Conservation (phyloP, 768 basidiomycete species). For the Ramaria rubella region DNA sequence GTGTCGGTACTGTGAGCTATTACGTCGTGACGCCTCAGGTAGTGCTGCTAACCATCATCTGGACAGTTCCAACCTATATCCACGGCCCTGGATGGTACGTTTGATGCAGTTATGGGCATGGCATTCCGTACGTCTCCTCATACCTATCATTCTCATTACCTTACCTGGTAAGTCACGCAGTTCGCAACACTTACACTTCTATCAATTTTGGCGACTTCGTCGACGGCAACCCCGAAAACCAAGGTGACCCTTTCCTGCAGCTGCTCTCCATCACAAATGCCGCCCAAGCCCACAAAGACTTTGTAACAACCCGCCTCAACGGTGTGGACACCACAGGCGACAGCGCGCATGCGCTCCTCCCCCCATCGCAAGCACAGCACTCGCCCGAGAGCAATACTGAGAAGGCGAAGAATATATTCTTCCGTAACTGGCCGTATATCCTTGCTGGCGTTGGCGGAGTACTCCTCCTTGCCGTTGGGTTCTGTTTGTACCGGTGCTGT, state of each 20-base stretch:
- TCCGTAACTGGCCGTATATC: background rate
- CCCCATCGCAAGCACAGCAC: constrained; percentile 31
- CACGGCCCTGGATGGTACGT: constrained; percentile 33
- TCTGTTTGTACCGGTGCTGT: background rate
- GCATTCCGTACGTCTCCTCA: constrained; percentile 51
- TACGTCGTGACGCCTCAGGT: background rate
- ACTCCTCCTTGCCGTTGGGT: background rate
- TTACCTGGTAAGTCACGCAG: constrained; percentile 26
- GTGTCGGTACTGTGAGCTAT: constrained; percentile 40
- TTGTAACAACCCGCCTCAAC: constrained; percentile 52
- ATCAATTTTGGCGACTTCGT: constrained; percentile 63
- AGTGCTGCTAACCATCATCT: background rate
- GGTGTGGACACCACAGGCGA: constrained; percentile 53
- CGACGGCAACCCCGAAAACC: constrained; percentile 32
- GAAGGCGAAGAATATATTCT: background rate
- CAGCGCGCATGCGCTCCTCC: constrained; percentile 52
- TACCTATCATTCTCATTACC: background rate
- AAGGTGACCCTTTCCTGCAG: constrained; percentile 56
- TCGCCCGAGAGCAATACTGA: background rate
- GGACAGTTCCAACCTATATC: constrained; percentile 66
- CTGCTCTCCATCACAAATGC: constrained; percentile 51
- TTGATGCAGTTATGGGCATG: constrained; percentile 69
- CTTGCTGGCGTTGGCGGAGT: background rate
- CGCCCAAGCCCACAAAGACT: constrained; percentile 52
- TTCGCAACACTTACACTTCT: constrained; percentile 58